Percentiles rank a stretch among this genome's conserved stretches.
Evolutionary conservation across 345 rosid genomes (phyloP).

Genomic region (Orychophragmus violaceus): DNA sequence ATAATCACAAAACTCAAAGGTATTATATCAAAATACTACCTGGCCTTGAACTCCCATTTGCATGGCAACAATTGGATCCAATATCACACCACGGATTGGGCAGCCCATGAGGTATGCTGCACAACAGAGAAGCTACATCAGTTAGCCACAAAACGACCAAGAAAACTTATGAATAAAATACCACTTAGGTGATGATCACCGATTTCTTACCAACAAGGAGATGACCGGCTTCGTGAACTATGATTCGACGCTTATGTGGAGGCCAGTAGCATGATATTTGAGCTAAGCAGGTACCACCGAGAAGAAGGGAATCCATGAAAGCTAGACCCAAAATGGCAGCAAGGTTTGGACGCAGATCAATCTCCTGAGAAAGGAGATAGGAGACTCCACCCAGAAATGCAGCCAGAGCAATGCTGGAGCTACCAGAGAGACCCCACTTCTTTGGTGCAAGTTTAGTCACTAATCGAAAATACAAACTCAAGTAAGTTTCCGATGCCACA

Average conservation of each 20-base stretch:
- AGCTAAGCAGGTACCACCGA: slow-evolving; percentile 84
- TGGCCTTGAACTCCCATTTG: slow-evolving; percentile 96
- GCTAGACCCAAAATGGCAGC: slow-evolving; percentile 61
- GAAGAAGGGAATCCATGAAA: slow-evolving; percentile 58
- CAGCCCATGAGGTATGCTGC: slow-evolving; percentile 96
- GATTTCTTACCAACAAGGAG: slow-evolving; percentile 82
- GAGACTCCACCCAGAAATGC: slow-evolving; percentile 64
- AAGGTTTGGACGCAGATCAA: slow-evolving; percentile 73
- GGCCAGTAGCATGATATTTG: slow-evolving; percentile 93
- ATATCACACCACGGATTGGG: slow-evolving; percentile 89
- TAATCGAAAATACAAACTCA: slow-evolving; percentile 19
- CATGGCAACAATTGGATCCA: slow-evolving; percentile 85
- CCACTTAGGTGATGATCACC: no score
- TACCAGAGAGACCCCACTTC: slow-evolving; percentile 68
- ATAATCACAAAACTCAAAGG: background rate
- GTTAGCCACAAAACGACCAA: background rate
- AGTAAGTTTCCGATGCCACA: background rate
- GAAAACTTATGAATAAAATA: no score
- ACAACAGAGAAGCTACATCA: slow-evolving; percentile 4
- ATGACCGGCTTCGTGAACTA: slow-evolving; percentile 97
- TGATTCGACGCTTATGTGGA: slow-evolving; percentile 69
- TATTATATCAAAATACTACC: slow-evolving; percentile 30
- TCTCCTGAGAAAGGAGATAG: slow-evolving; percentile 64
- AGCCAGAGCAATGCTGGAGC: slow-evolving; percentile 48
- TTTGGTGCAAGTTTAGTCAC: slow-evolving; percentile 70